Evolutionary conservation across 352 stramenopile genomes (phyloP).

Genomic region (Phytophthora multivora): DNA sequence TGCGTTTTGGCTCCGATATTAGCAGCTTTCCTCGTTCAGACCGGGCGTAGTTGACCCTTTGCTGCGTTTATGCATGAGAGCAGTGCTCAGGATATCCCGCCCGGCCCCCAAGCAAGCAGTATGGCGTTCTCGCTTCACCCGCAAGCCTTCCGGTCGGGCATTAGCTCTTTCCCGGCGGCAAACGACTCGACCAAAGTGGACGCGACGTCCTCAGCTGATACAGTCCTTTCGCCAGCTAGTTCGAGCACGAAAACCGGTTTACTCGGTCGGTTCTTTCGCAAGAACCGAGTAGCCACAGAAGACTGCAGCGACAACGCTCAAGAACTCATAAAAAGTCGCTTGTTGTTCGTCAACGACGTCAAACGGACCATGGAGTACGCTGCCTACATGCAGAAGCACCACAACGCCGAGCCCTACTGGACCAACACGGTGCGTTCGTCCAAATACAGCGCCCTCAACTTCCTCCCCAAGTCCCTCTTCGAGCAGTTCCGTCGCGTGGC

Average conservation of each 20-base stretch:
- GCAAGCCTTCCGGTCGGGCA: slow-evolving; percentile 17
- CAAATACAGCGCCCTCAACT: slow-evolving; percentile 96
- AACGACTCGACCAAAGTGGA: slow-evolving; percentile 26
- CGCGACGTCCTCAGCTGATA: slow-evolving; percentile 14
- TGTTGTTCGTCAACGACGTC: slow-evolving; percentile 78
- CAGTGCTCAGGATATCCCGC: slow-evolving; percentile 12
- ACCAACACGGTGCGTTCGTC: slow-evolving; percentile 80
- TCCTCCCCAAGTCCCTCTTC: slow-evolving; percentile 94
- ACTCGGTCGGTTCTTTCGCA: slow-evolving; percentile 16
- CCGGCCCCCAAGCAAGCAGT: slow-evolving; percentile 24
- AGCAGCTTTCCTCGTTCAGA: slow-evolving; percentile 4
- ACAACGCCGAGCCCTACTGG: slow-evolving; percentile 45
- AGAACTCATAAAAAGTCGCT: slow-evolving; percentile 51
- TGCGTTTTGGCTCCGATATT: too few relatives aligned
- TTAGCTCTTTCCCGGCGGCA: slow-evolving; percentile 11
- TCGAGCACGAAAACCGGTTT: background rate
- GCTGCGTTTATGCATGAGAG: slow-evolving; percentile 36
- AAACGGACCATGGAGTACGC: slow-evolving; percentile 66
- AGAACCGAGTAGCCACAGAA: slow-evolving; percentile 14
- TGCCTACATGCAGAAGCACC: slow-evolving; percentile 50
- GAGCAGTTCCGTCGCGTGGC: slow-evolving; percentile 96
- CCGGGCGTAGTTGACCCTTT: slow-evolving; percentile 5
- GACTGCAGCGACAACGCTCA: slow-evolving; percentile 1
- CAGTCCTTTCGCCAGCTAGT: background rate
- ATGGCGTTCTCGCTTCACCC: slow-evolving; percentile 25